Conservation (phyloP, 2,329 filamentous ascomycete genomes). For the Onygenales sp. region DNA sequence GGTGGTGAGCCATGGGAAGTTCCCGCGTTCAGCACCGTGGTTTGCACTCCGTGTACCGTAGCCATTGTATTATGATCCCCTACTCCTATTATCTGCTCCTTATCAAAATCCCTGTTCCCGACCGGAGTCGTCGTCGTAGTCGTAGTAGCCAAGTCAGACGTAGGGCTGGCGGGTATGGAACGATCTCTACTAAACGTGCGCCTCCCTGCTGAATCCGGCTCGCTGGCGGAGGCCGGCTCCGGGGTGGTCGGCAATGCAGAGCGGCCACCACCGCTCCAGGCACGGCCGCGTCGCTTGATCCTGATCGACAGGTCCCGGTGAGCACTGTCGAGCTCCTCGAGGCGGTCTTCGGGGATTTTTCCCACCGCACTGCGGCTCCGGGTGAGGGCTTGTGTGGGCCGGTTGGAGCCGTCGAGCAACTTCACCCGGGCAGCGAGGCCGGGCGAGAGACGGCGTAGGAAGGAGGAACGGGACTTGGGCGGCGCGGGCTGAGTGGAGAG, state of each 20-base stretch:
- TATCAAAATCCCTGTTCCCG: no score
- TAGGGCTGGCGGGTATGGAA: neutral
- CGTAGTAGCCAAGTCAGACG: no score
- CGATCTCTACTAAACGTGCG: neutral
- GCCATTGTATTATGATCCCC: conserved; percentile 1
- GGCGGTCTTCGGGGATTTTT: conserved; percentile 31
- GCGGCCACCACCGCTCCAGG: conserved; percentile 21
- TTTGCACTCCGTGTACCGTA: conserved; percentile 4
- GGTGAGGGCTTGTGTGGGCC: conserved; percentile 12
- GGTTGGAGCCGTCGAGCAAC: conserved; percentile 26
- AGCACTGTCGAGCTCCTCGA: conserved; percentile 31
- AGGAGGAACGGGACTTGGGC: conserved; percentile 20
- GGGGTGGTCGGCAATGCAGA: conserved; percentile 4
- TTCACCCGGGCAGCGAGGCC: conserved; percentile 35
- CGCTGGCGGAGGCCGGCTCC: conserved; percentile 8
- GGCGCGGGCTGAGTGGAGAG: conserved; percentile 18
- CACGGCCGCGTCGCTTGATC: conserved; percentile 27
- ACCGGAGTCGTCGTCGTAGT: no score
- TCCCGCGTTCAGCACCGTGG: conserved; percentile 8
- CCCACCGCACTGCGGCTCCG: conserved; percentile 24
- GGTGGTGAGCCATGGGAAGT: conserved; percentile 8
- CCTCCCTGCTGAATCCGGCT: neutral
- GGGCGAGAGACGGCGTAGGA: conserved; percentile 34
- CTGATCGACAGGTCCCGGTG: conserved; percentile 31
- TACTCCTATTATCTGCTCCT: no score